phyloP scores from a whole-genome alignment of 2,329 filamentous ascomycete species.

The Fusarium graminum region DNA sequence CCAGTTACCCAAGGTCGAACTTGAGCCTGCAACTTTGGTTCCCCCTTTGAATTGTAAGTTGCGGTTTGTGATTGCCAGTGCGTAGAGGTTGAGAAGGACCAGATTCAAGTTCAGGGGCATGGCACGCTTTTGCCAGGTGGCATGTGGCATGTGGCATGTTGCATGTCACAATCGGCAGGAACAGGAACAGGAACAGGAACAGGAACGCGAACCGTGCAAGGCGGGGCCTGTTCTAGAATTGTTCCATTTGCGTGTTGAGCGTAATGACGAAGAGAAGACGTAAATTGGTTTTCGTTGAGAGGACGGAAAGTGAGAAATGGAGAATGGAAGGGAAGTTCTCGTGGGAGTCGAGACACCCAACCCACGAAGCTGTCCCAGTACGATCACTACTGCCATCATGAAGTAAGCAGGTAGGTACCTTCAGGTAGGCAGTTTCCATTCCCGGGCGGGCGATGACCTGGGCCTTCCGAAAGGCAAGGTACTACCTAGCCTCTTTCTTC shows the following conservation, averaged over 20 bases:
- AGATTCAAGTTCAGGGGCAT: conserved; percentile 18
- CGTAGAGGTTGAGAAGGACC: conserved; percentile 11
- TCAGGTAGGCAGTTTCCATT: background rate
- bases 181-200: conserved; percentile 44
- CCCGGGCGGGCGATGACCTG: too few species aligned
- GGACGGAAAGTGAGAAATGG: background rate
- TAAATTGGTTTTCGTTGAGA: background rate
- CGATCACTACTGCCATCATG: background rate
- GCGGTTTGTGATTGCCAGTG: background rate
- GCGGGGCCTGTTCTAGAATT: conserved; percentile 48
- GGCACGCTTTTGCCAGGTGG: conserved; percentile 24
- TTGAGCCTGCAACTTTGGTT: conserved; percentile 1
- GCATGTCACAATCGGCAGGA: conserved; percentile 37
- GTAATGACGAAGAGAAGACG: conserved; percentile 25
- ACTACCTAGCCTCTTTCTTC: too few species aligned
- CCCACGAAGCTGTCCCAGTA: background rate
- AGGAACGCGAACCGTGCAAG: conserved; percentile 42
- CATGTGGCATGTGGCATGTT: conserved; percentile 11
- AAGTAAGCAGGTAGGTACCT: background rate
- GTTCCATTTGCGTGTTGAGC: conserved; percentile 39
- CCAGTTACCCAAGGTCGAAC: conserved; percentile 1
- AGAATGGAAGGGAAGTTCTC: background rate
- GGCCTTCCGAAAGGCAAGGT: too few species aligned
- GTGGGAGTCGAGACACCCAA: background rate
- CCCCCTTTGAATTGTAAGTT: too few species aligned